Conservation (phyloP, 768 basidiomycete species). For the Scleroderma citrinum region DNA sequence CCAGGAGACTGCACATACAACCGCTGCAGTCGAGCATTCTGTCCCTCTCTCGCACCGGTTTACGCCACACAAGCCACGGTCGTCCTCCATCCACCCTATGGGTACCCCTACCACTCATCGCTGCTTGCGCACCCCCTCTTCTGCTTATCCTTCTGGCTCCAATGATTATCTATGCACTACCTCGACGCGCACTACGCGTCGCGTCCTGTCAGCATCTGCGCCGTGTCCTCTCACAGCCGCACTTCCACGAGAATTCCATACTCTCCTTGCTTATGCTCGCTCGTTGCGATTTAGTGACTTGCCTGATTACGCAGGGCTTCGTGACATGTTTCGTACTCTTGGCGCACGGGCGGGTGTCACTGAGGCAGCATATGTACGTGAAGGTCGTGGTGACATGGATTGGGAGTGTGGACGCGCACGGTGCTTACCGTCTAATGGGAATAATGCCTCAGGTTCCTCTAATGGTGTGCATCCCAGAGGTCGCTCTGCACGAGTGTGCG, state of each 20-base stretch:
- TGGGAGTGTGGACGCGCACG: constrained; percentile 1
- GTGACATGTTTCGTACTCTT: constrained; percentile 62
- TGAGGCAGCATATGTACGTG: neutral
- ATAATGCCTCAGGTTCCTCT: neutral
- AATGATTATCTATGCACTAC: neutral
- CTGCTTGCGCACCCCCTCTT: neutral
- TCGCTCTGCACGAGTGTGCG: neutral
- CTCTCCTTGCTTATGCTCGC: constrained; percentile 72
- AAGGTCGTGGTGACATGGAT: neutral
- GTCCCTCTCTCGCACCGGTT: neutral
- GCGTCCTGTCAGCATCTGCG: constrained; percentile 1
- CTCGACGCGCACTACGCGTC: neutral
- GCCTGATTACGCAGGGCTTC: constrained; percentile 81
- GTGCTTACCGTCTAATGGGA: neutral
- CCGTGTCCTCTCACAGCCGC: constrained; percentile 60
- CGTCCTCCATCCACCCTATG: neutral
- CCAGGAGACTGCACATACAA: neutral
- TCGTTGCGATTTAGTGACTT: constrained; percentile 83
- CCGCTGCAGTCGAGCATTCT: neutral
- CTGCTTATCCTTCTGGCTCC: neutral
- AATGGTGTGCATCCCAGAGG: neutral
- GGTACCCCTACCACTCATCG: neutral
- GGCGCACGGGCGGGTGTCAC: constrained; percentile 41
- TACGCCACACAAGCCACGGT: neutral
- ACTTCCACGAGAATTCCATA: constrained; percentile 75